Conservation (phyloP, 108 stramenopile species). For the Seminavis robusta region DNA sequence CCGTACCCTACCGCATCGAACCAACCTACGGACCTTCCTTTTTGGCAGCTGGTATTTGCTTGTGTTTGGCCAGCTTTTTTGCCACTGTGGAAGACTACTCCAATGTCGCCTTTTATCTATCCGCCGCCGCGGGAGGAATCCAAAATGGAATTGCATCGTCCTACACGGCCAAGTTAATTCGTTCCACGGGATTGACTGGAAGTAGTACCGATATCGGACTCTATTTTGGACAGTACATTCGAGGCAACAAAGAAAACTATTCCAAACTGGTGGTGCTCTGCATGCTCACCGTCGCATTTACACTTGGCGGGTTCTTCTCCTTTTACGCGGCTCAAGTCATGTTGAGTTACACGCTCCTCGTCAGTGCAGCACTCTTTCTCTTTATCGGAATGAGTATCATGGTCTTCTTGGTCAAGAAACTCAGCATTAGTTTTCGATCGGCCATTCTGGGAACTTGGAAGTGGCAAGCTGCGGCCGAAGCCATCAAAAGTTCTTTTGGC, state of each 20-base stretch:
- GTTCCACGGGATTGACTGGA: conserved; percentile 34
- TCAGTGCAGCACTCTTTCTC: conserved; percentile 25
- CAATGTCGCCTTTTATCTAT: too few species aligned
- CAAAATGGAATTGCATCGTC: conserved; percentile 49
- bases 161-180: conserved; percentile 39
- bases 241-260: conserved; percentile 34
- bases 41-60: conserved; percentile 21
- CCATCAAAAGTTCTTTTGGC: conserved; percentile 5
- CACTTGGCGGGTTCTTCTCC: conserved; percentile 15
- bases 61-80: conserved; percentile 18
- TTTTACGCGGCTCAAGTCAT: conserved; percentile 5
- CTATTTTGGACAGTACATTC: conserved; percentile 24
- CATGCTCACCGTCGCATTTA: conserved; percentile 15
- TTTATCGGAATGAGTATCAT: conserved; percentile 16
- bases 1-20: conserved; percentile 33
- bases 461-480: conserved; percentile 26
- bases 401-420: conserved; percentile 19
- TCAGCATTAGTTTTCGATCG: conserved; percentile 21
- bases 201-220: conserved; percentile 44
- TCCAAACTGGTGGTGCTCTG: conserved; percentile 24
- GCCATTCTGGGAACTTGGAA: conserved; percentile 39
- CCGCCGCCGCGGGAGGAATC: conserved; percentile 32
- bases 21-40: conserved; percentile 46
- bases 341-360: conserved; percentile 7
- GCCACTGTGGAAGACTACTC: neutral